These are phyloP conservation scores for Chernovozyma aurita DNA, from an alignment of 1,139 yeast genomes.

Conservation along the genomic window DNA sequence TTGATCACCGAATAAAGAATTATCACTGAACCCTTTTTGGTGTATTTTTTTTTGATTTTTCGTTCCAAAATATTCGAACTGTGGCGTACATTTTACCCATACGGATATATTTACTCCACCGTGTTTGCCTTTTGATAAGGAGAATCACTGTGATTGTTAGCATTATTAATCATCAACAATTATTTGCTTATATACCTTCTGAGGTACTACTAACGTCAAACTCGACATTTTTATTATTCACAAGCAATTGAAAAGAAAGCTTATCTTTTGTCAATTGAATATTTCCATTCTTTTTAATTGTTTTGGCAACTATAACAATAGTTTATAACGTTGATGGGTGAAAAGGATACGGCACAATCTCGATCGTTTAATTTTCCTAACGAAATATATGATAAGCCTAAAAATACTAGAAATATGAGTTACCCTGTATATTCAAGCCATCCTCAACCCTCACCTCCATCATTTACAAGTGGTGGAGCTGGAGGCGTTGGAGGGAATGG, in stretches of 20 bases:
- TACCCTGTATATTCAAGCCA: conserved; percentile 2
- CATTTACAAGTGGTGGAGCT: neutral
- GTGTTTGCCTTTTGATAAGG: too few species aligned
- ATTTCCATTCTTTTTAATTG: too few species aligned
- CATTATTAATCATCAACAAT: too few species aligned
- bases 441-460: neutral
- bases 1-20: neutral
- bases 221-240: too few species aligned
- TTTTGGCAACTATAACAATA: too few species aligned
- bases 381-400: neutral
- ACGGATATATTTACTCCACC: neutral
- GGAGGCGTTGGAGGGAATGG: neutral
- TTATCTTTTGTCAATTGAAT: too few species aligned
- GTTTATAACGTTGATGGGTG: too few species aligned
- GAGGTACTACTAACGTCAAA: too few species aligned
- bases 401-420: conserved; percentile 1
- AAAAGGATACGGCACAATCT: neutral
- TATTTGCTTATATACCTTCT: too few species aligned
- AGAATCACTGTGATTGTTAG: too few species aligned
- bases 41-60: neutral
- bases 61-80: neutral
- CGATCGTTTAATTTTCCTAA: neutral
- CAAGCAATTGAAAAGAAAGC: too few species aligned
- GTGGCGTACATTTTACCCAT: neutral
- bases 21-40: neutral